Evolutionary conservation across 176 grass and related monocot species (phyloP), one percentile per base, ranked within the genome.

Genomic region (Phyllostachys edulis): DNA sequence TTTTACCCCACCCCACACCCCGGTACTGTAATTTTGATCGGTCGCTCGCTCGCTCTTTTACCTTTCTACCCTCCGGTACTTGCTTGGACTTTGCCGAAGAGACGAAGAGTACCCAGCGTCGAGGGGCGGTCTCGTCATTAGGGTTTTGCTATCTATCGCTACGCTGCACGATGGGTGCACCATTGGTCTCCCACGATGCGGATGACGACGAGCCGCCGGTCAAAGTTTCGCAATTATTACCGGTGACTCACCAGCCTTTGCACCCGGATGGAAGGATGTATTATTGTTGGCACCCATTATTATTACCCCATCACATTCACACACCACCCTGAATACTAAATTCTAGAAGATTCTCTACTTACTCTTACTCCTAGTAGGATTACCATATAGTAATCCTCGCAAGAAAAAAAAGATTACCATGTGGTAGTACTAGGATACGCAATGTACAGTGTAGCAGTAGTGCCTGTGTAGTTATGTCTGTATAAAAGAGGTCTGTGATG

Each of bases 141-240:
- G 29, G 29, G 24, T 29, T 26, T 29, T 20, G 7, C 38, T 9
- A 4, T 54, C 29, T 2, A 60, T 11, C 56, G n/a, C 36, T 37
- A n/a, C 3, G 4, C 52, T 32, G 61, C 42, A 67, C 38, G 62
- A 46, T 12, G 69, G 38, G 41, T 47, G 41, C 79, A 44, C 39
- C 42, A 8, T 61, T 26, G 66, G 63, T 68, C 73, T 56, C 51
- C 76, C 66, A 81, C 74, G 60, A 38, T 21, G 36, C 34, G 79
- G 85, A 92, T 94, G 62, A 79, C 87, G 84, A 86, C 87, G 87
- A 92, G 75, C 70, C 39, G 63, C 67, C 86, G 88, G 93, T 92
- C 93, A 88, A 92, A 92, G 73, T 18, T 49, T 40, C 29, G 82
- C 80, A 85, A 67, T 92, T 83, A 85, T 88, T 92, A 90, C 90